Percentiles rank a stretch among this genome's conserved stretches.
phyloP scores from a whole-genome alignment of 2,329 filamentous ascomycete species.

The Zymoseptoria tritici region DNA sequence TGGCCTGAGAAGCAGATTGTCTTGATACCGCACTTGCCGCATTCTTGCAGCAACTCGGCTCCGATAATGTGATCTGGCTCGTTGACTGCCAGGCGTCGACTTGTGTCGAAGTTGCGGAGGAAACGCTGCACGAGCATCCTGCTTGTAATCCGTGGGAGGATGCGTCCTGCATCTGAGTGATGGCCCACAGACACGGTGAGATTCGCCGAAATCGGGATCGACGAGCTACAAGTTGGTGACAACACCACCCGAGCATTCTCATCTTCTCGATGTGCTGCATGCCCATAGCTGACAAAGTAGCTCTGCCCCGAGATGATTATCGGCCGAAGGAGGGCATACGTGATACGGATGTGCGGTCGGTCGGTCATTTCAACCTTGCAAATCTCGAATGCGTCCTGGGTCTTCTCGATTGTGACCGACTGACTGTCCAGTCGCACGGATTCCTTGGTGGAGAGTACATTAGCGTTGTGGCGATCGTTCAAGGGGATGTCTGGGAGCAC shows the following conservation, averaged over 20 bases:
- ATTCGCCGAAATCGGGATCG: neutral
- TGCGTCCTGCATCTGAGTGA: conserved; percentile 1
- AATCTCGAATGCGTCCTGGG: conserved; percentile 4
- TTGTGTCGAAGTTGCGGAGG: conserved; percentile 1
- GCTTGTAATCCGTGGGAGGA: conserved; percentile 4
- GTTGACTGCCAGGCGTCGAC: conserved; percentile 4
- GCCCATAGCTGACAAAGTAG: conserved; percentile 5
- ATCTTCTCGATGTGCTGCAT: neutral
- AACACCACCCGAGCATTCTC: conserved; percentile 1
- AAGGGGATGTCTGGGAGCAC: conserved; percentile 14
- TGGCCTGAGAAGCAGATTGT: conserved; percentile 4
- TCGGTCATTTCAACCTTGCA: neutral
- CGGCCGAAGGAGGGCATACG: conserved; percentile 2
- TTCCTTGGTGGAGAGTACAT: conserved; percentile 14
- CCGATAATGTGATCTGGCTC: conserved; percentile 4
- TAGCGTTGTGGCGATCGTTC: conserved; percentile 24
- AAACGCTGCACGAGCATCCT: conserved; percentile 4
- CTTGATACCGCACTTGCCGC: conserved; percentile 1
- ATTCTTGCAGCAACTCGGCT: conserved; percentile 2
- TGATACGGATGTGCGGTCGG: neutral
- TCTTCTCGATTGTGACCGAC: conserved; percentile 3
- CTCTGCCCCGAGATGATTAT: conserved; percentile 3
- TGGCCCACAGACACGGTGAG: conserved; percentile 1
- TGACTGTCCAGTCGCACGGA: conserved; percentile 1
- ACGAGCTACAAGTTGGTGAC: conserved; percentile 4